Evolutionary conservation across 2,329 filamentous ascomycete species (phyloP), one percentile per base, ranked within the genome.

Genomic region (Monilinia fructicola): DNA sequence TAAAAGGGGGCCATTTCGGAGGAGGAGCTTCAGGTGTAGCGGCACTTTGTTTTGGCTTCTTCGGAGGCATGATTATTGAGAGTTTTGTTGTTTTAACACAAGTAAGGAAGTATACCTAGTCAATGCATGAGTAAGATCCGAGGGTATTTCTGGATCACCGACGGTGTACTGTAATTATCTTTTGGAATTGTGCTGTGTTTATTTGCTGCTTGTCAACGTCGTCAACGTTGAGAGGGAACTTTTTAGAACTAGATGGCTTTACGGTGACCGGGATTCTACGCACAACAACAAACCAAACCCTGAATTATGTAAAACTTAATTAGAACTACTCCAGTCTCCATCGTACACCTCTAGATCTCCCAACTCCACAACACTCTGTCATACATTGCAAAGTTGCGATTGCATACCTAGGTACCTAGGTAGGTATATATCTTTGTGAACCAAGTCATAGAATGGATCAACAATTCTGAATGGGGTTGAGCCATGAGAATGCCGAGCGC

Each of bases 1-100:
- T 79, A 67, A 90, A 80, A 38, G 80, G 74, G 52, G 88, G 87
- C 88, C 88, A 90, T 73, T 88, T 81, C 44, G 84, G 85, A 16
- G 68, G 52, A 38, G 55, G 54, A 21, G 62, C 48, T 21, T 67
- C 35, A 40, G 69, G 26, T 58, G 68, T 54, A 50, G 68, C 58
- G 54, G 53, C 21, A 58, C 64, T 23, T 23, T 48, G 55, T 23
- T 62, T 71, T 67, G 69, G 67, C 48, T 70, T 70, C 53, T 72
- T 72, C 31, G 67, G 64, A 23, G 70, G 69, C 64, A 66, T 66
- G 14, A 31, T 65, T 48, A n/a, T 28, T 28, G 12, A 53, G n/a
- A 40, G 21, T 6, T 48, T 48, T 48, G 16, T 42, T 40, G 11
- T 4, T 54, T n/a, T 14, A 14, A 42, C 21, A 7, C 16, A 40